Percentiles rank a stretch among this genome's conserved stretches.
Evolutionary conservation across 2,329 filamentous ascomycete genomes (phyloP).

Genomic region (Fusarium sulawesiense): DNA sequence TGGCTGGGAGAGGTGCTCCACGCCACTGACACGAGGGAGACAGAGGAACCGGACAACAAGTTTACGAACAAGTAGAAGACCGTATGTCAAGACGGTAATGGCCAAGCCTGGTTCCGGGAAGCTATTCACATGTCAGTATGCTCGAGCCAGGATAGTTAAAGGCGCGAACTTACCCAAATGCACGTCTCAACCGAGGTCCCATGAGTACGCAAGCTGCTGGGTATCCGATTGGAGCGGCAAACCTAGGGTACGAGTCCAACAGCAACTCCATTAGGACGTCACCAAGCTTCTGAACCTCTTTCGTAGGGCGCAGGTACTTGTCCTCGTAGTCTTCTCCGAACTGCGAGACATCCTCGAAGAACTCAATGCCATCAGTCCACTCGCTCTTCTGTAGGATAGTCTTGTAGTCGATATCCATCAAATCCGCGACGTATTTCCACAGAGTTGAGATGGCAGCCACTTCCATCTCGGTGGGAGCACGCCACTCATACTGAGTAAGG

Average conservation of each 20-base stretch:
- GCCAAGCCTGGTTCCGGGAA: constrained; percentile 57
- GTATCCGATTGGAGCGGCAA: constrained; percentile 58
- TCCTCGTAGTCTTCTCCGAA: constrained; percentile 70
- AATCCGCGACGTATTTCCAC: constrained; percentile 78
- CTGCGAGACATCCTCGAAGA: constrained; percentile 59
- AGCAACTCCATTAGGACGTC: constrained; percentile 70
- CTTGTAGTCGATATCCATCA: constrained; percentile 71
- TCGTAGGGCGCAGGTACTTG: constrained; percentile 65
- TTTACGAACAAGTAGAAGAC: constrained; percentile 63
- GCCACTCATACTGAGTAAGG: constrained; percentile 76
- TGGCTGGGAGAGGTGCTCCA: constrained; percentile 57
- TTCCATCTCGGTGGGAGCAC: constrained; percentile 73
- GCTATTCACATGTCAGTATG: constrained; percentile 46
- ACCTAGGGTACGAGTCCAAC: constrained; percentile 63
- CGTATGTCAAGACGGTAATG: constrained; percentile 56
- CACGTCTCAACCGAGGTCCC: constrained; percentile 70
- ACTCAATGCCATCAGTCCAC: constrained; percentile 65
- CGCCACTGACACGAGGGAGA: constrained; percentile 65
- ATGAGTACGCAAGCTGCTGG: constrained; percentile 69
- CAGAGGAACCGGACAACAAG: constrained; percentile 67
- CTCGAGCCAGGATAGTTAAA: neutral
- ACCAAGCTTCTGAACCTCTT: constrained; percentile 63
- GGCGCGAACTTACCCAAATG: constrained; percentile 69
- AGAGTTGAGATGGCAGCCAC: constrained; percentile 73
- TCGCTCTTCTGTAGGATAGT: constrained; percentile 50